These are phyloP conservation scores for Euphorbia celastroides DNA, from an alignment of 441 rosid species.

Conservation along the genomic window DNA sequence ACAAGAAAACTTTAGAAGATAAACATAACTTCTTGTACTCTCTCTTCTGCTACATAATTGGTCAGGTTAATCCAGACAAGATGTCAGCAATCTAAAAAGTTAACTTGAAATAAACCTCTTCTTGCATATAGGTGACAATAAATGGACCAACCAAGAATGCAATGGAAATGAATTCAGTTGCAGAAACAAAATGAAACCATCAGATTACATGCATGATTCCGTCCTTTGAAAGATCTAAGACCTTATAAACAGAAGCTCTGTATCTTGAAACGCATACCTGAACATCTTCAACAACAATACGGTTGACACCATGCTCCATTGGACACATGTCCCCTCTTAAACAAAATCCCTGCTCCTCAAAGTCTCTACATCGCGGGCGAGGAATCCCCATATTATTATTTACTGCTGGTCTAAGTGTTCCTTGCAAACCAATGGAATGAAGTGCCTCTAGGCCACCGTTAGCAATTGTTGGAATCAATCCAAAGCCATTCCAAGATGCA, in stretches of 20 bases:
- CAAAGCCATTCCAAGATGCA: slow-evolving; percentile 79
- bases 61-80: neutral
- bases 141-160: neutral
- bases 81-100: neutral
- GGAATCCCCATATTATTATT: slow-evolving; percentile 70
- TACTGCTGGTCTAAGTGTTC: slow-evolving; percentile 59
- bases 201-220: neutral
- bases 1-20: neutral
- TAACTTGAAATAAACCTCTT: neutral
- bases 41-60: slow-evolving; percentile 1
- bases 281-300: slow-evolving; percentile 96
- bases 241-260: neutral
- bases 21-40: neutral
- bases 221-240: slow-evolving; percentile 1
- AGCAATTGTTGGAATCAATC: slow-evolving; percentile 69
- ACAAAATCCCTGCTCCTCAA: slow-evolving; percentile 99
- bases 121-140: neutral
- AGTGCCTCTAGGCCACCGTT: slow-evolving; percentile 76
- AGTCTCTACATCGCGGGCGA: slow-evolving; percentile 87
- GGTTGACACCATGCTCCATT: slow-evolving; percentile 99
- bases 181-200: neutral
- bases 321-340: slow-evolving; percentile 99
- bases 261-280: slow-evolving; percentile 48
- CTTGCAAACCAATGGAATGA: slow-evolving; percentile 69
- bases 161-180: neutral